Conservation (phyloP, 495 filamentous ascomycete species). For the Aspergillus kassunensis region DNA sequence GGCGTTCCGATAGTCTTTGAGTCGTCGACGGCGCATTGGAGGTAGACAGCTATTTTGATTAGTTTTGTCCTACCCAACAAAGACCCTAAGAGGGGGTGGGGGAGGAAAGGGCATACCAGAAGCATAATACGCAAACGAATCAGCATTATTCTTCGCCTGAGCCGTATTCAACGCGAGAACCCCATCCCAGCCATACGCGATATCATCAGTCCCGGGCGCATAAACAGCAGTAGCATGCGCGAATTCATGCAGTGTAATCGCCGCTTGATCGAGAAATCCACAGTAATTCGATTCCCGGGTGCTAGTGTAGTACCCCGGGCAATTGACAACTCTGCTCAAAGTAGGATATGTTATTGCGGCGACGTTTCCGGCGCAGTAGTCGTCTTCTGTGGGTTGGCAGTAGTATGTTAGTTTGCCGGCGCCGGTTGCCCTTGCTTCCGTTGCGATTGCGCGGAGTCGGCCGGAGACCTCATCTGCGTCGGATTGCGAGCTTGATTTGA, state of each 20-base stretch:
- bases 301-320: conserved; percentile 16
- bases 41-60: conserved; percentile 4
- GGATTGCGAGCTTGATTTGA: conserved; percentile 10
- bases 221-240: conserved; percentile 14
- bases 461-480: conserved; percentile 13
- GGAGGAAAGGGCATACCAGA: conserved; percentile 4
- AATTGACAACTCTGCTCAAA: conserved; percentile 17
- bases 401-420: conserved; percentile 16
- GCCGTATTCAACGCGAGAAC: conserved; percentile 9
- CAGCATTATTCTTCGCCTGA: conserved; percentile 12
- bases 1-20: neutral
- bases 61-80: neutral
- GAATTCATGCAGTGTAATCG: conserved; percentile 15
- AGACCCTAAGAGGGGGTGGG: neutral
- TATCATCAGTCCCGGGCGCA: conserved; percentile 16
- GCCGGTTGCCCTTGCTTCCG: conserved; percentile 13
- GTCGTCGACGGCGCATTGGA: conserved; percentile 7
- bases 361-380: conserved; percentile 17
- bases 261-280: conserved; percentile 15
- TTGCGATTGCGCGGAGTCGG: conserved; percentile 16
- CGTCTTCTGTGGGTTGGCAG: conserved; percentile 10
- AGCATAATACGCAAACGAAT: conserved; percentile 19
- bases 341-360: conserved; percentile 17
- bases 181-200: conserved; percentile 15
- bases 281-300: conserved; percentile 5